Evolutionary conservation across 345 rosid species (phyloP), one percentile per base, ranked within the genome.

Genomic region (Clarkia xantiana): DNA sequence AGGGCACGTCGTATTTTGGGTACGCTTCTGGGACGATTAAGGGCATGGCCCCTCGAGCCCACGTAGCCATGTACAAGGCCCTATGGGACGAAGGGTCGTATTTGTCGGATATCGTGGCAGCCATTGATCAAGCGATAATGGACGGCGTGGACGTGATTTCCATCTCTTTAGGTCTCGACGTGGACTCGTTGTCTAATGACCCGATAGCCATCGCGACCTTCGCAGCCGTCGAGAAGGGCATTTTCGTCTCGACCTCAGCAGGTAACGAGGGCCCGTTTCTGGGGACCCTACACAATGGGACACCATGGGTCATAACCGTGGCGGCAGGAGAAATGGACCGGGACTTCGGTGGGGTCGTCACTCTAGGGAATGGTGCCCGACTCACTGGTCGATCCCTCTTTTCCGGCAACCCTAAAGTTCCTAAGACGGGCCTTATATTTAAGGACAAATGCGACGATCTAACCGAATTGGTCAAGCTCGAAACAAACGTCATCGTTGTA

Each of bases 61-160:
- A 62, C 9, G 68, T 74, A 10, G 84, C 78, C 18, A 63, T 78
- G 68, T 78, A 78, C 65, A 78, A 78, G 61, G 76, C 66, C 22
- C 14, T 71, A 3, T 78, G 71, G 64, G 59, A 54, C 0, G 78
- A 72, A 59, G 76, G 76, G 1, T 14, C 42, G 1, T 22, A 36
- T 6, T 0, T 54, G 4, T 60, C 80, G 0, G 84, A 78, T 40
- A 14, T 69, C 17, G 62, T 78, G 11, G 76, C 84, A 6, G 80
- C 70, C 3, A 65, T 78, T 20, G 80, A 78, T 58, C 77, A 61
- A 49, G 84, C 84, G 29, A 65, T 78, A 44, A 22, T n/a, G 3
- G 80, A 74, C 16, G 78, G 80, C 0, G 74, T 71, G 9, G 80
- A 78, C 55, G 76, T 78, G 12, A 12, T 78, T 23, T 78, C 84